Evolutionary conservation across 306 rosid genomes (phyloP), one percentile per base, ranked within the genome.

Genomic region (Potentilla sterilis): DNA sequence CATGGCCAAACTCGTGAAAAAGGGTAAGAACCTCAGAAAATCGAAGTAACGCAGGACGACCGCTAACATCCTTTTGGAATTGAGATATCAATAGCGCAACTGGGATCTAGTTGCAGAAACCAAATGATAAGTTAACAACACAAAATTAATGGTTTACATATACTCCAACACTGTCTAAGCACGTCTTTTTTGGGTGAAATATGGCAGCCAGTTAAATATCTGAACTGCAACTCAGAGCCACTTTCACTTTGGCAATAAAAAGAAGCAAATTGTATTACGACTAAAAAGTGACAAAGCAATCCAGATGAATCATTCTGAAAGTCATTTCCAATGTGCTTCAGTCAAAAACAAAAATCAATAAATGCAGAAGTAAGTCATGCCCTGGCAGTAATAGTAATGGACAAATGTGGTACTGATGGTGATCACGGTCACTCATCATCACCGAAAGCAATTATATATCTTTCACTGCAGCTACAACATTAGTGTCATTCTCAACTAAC

Each of bases 1-100:
- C 90, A 69, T 95, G 99, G 82, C 99, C 99, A 81, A 95, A 88
- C 88, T 95, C 97, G 34, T 92, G 97, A 88, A 95, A 88, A 81
- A 95, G 89, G 82, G 89, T 81, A 77, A 90, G 96, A 85, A 95
- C 96, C 87, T 95, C 97, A 47, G 99, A 85, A 86, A 95, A 95
- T 73, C 89, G 87, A 81, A 95, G 83, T 78, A 95, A 85, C 80
- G 86, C 92, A 81, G 96, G 80, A 43, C 78, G 83, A 83, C 85
- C 78, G 47, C 75, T 77, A 67, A 65, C 83, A 73, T 85, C 97
- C 82, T 89, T 95, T 70, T 79, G 91, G 77, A 79, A 80, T 79
- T 95, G 97, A 81, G 91, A 84, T 67, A 95, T 79, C 75, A 95
- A 77, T 80, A 95, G 80, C 12, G 86, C 97, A 84, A 90, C 87